A percentile compares a stretch with the other conserved stretches of the same genome.
These are phyloP conservation scores for Pleurotus djamor DNA, from an alignment of 768 basidiomycete species.

Conservation along the genomic window DNA sequence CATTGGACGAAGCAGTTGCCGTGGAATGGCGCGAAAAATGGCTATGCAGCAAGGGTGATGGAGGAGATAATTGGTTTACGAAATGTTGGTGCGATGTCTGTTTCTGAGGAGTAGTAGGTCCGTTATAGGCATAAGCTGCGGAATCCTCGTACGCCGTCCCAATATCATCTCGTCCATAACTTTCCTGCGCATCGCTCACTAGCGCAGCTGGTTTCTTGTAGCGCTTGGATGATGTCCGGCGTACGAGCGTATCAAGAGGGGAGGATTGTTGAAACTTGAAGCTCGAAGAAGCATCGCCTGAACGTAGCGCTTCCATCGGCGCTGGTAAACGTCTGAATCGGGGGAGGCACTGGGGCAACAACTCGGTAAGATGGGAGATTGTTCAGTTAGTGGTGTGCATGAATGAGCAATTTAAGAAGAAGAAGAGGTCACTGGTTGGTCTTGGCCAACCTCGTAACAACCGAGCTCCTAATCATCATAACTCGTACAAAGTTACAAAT, in stretches of 20 bases:
- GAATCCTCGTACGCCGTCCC: constrained; percentile 4
- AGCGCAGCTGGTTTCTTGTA: not conserved
- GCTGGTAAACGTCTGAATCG: no score
- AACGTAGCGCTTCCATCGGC: not conserved
- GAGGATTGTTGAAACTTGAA: constrained; percentile 39
- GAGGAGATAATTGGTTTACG: constrained; percentile 12
- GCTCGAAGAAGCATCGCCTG: constrained; percentile 12
- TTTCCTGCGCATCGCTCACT: not conserved
- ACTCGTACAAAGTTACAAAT: not conserved
- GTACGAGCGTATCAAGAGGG: constrained; percentile 57
- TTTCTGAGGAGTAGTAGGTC: not conserved
- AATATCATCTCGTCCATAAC: not conserved
- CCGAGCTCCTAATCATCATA: not conserved
- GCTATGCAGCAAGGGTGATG: constrained; percentile 46
- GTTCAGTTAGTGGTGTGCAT: no score
- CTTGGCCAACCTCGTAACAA: not conserved
- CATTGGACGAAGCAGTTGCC: constrained; percentile 36
- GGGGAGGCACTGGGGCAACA: no score
- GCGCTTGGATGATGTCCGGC: constrained; percentile 40
- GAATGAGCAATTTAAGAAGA: no score
- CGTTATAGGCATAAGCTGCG: constrained; percentile 6
- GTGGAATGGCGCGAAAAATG: constrained; percentile 41
- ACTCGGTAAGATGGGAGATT: no score
- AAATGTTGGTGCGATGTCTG: constrained; percentile 9
- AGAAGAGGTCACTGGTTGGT: no score